Evolutionary conservation across 2,329 filamentous ascomycete genomes (phyloP).

Genomic region (Didymella keratinophila): DNA sequence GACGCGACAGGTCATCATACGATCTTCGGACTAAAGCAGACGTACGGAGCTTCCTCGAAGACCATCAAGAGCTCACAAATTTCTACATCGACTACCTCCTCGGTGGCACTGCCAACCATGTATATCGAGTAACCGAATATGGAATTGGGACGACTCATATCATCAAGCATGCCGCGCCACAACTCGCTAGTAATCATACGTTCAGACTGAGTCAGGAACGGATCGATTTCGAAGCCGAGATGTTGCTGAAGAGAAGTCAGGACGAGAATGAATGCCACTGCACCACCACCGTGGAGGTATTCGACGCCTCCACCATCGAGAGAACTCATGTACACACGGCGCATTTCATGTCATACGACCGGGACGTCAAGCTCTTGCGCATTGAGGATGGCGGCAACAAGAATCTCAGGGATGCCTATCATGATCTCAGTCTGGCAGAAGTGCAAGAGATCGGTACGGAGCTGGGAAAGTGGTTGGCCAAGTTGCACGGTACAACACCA

Average conservation of each 20-base stretch:
- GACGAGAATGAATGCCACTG: neutral
- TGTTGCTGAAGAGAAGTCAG: conserved; percentile 30
- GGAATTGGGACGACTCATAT: conserved; percentile 22
- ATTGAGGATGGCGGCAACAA: conserved; percentile 42
- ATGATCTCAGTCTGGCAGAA: conserved; percentile 24
- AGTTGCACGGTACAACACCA: conserved; percentile 37
- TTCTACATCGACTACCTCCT: conserved; percentile 25
- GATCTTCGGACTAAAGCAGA: neutral
- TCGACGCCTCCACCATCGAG: neutral
- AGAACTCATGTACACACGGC: conserved; percentile 30
- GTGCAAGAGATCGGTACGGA: conserved; percentile 32
- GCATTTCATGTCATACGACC: conserved; percentile 35
- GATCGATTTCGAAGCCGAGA: conserved; percentile 48
- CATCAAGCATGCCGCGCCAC: conserved; percentile 49
- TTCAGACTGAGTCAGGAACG: conserved; percentile 40
- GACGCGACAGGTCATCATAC: neutral
- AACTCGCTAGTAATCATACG: conserved; percentile 31
- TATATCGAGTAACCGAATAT: conserved; percentile 38
- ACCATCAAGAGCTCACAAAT: neutral
- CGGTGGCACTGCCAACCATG: conserved; percentile 49
- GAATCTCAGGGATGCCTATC: conserved; percentile 47
- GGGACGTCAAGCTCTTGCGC: conserved; percentile 36
- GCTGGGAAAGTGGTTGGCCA: conserved; percentile 46
- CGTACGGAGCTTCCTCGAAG: neutral
- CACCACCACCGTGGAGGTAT: neutral